Conservation (phyloP, 345 rosid genomes). For the Trapa bicornis region DNA sequence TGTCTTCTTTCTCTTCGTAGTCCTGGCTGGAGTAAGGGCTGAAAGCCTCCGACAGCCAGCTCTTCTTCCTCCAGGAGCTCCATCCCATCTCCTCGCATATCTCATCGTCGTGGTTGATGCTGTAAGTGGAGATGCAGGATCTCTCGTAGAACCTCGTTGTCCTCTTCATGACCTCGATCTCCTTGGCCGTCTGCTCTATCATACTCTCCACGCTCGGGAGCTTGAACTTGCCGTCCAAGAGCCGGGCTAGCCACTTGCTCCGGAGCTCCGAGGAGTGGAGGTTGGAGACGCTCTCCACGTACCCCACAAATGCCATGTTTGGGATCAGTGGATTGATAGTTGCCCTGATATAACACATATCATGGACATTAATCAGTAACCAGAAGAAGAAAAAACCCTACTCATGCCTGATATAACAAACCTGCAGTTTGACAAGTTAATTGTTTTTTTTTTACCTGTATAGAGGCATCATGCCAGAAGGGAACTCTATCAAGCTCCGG, state of each 20-base stretch:
- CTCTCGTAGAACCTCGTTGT: conserved; percentile 66
- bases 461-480: conserved; percentile 54
- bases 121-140: conserved; percentile 80
- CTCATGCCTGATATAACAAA: too few relatives aligned
- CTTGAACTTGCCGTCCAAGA: conserved; percentile 40
- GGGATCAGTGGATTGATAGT: conserved; percentile 76
- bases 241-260: conserved; percentile 55
- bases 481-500: conserved; percentile 38
- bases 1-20: conserved; percentile 16
- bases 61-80: conserved; percentile 32
- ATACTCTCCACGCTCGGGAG: conserved; percentile 58
- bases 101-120: conserved; percentile 64
- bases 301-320: conserved; percentile 68
- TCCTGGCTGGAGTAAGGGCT: conserved; percentile 66
- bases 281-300: conserved; percentile 61
- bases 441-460: conserved; percentile 35
- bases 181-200: conserved; percentile 42
- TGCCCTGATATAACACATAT: conserved; percentile 17
- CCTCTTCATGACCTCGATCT: conserved; percentile 45
- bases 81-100: background rate
- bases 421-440: too few relatives aligned
- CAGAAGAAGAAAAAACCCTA: too few relatives aligned
- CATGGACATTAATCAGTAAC: too few relatives aligned
- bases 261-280: conserved; percentile 76
- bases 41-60: conserved; percentile 54